These are phyloP conservation scores for Discostella stelligeroides DNA, from an alignment of 108 stramenopile genomes.

Conservation along the genomic window DNA sequence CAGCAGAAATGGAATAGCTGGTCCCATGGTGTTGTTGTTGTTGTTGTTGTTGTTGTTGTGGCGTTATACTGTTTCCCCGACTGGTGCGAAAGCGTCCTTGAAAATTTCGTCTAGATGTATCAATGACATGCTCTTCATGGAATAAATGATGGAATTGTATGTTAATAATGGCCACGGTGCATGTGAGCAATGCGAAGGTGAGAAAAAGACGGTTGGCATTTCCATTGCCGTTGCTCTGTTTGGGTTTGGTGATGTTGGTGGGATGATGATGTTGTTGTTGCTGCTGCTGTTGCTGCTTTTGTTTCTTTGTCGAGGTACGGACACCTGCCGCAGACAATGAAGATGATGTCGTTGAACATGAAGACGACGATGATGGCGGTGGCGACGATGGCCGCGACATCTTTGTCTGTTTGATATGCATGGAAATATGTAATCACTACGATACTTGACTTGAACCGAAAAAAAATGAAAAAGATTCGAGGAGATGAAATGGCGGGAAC, in stretches of 20 bases:
- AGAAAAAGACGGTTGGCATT: conserved; percentile 27
- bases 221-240: neutral
- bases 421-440: too few relatives aligned
- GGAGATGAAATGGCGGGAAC: too few relatives aligned
- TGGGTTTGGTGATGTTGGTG: neutral
- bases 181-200: conserved; percentile 22
- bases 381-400: too few relatives aligned
- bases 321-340: too few relatives aligned
- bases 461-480: too few relatives aligned
- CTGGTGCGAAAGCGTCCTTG: conserved; percentile 18
- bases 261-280: too few relatives aligned
- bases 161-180: conserved; percentile 30
- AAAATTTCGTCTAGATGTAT: conserved; percentile 17
- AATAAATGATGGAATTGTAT: conserved; percentile 35
- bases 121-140: conserved; percentile 29
- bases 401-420: too few relatives aligned
- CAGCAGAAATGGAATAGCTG: neutral
- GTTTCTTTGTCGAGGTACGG: neutral
- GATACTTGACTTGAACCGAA: too few relatives aligned
- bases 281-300: neutral
- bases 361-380: too few relatives aligned
- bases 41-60: neutral
- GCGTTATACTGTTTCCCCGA: conserved; percentile 1
- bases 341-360: too few relatives aligned
- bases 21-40: neutral